Percentiles rank a stretch among this genome's conserved stretches.
Evolutionary conservation across 2,329 filamentous ascomycete species (phyloP).

Genomic region (Trichoderma atroviride): DNA sequence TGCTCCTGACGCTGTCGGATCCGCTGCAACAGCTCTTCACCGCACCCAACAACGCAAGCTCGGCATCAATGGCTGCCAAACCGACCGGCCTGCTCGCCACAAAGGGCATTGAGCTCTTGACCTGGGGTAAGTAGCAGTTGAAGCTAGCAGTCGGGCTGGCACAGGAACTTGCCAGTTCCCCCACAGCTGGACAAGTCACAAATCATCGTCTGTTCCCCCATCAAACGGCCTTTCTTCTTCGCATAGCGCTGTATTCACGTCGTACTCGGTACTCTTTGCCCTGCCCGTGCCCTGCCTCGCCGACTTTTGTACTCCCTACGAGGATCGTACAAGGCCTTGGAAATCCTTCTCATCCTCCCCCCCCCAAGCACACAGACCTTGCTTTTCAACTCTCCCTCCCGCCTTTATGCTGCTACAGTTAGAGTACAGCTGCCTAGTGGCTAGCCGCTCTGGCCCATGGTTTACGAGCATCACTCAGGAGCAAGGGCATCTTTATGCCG

Average conservation of each 20-base stretch:
- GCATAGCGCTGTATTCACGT: not conserved
- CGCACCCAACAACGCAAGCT: not conserved
- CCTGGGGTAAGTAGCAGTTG: constrained; percentile 45
- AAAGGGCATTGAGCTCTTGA: constrained; percentile 67
- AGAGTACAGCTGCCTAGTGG: not conserved
- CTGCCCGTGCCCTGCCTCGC: not conserved
- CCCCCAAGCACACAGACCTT: not conserved
- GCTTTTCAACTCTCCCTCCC: not conserved
- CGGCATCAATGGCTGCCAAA: constrained; percentile 34
- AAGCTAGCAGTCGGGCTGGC: too few relatives aligned
- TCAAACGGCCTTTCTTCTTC: not conserved
- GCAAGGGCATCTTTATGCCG: not conserved
- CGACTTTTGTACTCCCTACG: not conserved
- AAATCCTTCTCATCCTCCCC: not conserved
- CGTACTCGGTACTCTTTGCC: not conserved
- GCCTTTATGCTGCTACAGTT: not conserved
- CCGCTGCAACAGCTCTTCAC: not conserved
- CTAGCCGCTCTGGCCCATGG: not conserved
- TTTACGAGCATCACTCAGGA: not conserved
- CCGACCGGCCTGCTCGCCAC: constrained; percentile 61
- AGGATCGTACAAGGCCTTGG: not conserved
- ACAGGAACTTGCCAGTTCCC: too few relatives aligned
- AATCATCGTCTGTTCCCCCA: too few relatives aligned
- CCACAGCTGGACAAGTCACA: not conserved
- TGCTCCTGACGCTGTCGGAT: not conserved